Conservation (phyloP, 345 rosid genomes). For the Gossypium sturtianum region DNA sequence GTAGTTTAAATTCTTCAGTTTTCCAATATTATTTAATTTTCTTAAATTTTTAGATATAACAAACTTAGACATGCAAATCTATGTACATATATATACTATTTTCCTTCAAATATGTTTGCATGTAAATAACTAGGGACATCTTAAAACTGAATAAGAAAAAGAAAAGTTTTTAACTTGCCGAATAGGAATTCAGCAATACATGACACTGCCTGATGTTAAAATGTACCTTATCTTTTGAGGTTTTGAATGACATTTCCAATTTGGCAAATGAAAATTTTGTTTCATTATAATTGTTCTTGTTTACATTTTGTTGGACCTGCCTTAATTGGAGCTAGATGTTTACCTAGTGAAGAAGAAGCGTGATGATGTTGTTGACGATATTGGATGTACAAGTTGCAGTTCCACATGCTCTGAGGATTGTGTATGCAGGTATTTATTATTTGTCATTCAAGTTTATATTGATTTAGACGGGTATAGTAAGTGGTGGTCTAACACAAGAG, state of each 20-base stretch:
- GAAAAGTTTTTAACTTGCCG: not conserved
- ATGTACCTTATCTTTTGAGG: not conserved
- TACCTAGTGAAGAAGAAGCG: conserved; percentile 84
- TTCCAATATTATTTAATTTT: not conserved
- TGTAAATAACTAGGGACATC: not conserved
- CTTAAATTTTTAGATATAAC: not conserved
- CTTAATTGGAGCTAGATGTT: conserved; percentile 65
- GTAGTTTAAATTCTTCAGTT: not conserved
- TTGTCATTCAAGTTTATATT: not conserved
- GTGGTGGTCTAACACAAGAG: not conserved
- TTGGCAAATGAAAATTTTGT: not conserved
- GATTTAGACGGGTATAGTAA: not conserved
- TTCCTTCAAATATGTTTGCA: not conserved
- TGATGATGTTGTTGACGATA: conserved; percentile 53
- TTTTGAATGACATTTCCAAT: not conserved
- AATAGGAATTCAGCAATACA: not conserved
- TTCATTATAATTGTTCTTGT: not conserved
- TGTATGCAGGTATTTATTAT: conserved; percentile 66
- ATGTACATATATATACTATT: not conserved
- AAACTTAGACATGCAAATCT: not conserved
- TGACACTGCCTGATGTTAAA: not conserved
- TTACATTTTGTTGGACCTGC: not conserved
- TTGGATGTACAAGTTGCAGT: conserved; percentile 81
- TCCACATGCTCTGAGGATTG: conserved; percentile 69
- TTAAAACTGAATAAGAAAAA: not conserved